These are phyloP conservation scores for Volvariella volvacea DNA, from an alignment of 1,284 basidiomycete species.

Conservation along the genomic window DNA sequence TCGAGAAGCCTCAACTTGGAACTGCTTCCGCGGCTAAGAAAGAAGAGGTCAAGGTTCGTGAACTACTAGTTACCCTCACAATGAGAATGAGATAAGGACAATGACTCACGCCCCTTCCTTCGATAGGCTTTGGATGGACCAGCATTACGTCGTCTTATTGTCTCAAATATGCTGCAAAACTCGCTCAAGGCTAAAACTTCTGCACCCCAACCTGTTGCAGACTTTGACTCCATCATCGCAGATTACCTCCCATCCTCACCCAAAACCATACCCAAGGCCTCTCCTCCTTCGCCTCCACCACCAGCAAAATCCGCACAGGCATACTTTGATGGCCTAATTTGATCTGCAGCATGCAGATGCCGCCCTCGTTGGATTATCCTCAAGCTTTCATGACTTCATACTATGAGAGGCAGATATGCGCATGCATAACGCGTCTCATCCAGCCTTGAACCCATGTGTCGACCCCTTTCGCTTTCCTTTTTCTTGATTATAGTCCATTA, in stretches of 20 bases:
- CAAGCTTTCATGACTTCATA: too few species aligned
- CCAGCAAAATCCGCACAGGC: conserved; percentile 12
- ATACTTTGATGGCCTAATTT: conserved; percentile 19
- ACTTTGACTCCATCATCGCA: conserved; percentile 66
- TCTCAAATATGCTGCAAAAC: conserved; percentile 58
- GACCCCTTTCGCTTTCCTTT: too few species aligned
- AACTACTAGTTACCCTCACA: neutral
- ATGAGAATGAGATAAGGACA: neutral
- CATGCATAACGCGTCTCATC: too few species aligned
- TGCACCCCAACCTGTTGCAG: conserved; percentile 24
- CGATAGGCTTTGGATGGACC: conserved; percentile 59
- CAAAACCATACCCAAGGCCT: conserved; percentile 7
- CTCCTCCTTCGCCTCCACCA: conserved; percentile 6
- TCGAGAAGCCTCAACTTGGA: conserved; percentile 20
- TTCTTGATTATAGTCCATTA: too few species aligned
- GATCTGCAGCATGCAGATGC: too few species aligned
- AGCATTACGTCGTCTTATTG: conserved; percentile 66
- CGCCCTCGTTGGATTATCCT: too few species aligned
- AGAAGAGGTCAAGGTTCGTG: conserved; percentile 29
- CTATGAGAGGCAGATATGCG: too few species aligned
- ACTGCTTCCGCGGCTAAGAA: conserved; percentile 23
- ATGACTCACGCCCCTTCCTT: conserved; percentile 1
- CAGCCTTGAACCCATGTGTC: too few species aligned
- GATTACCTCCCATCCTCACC: conserved; percentile 48
- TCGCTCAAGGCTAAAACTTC: conserved; percentile 41